A percentile compares a stretch with the other conserved stretches of the same genome.
These are phyloP conservation scores for Lipomyces spencermartinsiae DNA, from an alignment of 805 yeast genomes.

Conservation along the genomic window DNA sequence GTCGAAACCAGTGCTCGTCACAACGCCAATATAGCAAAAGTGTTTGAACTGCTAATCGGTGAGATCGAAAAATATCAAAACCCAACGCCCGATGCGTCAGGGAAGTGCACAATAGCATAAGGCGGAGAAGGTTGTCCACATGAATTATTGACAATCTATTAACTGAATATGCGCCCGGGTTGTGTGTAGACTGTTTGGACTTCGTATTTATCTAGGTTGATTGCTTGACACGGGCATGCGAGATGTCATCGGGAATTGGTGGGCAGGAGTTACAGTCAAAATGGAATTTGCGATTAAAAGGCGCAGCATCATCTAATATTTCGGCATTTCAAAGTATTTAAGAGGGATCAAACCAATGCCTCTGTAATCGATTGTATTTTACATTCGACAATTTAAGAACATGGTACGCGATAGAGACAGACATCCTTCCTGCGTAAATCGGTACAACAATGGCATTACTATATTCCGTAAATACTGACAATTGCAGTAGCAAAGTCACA, in stretches of 20 bases:
- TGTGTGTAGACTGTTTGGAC: not conserved
- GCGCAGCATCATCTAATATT: not conserved
- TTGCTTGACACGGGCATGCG: not conserved
- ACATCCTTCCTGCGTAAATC: not conserved
- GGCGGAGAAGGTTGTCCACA: not conserved
- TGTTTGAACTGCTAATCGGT: constrained; percentile 65
- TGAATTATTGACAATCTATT: not conserved
- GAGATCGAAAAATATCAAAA: constrained; percentile 70
- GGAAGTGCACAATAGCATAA: constrained; percentile 26
- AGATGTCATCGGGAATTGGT: constrained; percentile 1
- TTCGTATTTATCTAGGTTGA: not conserved
- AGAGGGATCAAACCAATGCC: not conserved
- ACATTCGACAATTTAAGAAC: not conserved
- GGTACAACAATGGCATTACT: not conserved
- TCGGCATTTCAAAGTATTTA: not conserved
- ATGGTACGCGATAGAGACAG: not conserved
- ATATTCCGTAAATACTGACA: not conserved
- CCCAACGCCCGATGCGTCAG: constrained; percentile 48
- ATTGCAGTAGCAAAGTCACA: not conserved
- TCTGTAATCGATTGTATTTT: not conserved
- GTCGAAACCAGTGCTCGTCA: constrained; percentile 85
- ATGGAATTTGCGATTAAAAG: not conserved
- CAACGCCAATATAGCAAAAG: constrained; percentile 60
- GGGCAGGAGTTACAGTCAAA: constrained; percentile 9
- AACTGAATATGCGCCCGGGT: not conserved